Percentiles rank a stretch among this genome's conserved stretches.
Conservation (phyloP, 2,329 filamentous ascomycete species). For the Hypoxylon sp. region DNA sequence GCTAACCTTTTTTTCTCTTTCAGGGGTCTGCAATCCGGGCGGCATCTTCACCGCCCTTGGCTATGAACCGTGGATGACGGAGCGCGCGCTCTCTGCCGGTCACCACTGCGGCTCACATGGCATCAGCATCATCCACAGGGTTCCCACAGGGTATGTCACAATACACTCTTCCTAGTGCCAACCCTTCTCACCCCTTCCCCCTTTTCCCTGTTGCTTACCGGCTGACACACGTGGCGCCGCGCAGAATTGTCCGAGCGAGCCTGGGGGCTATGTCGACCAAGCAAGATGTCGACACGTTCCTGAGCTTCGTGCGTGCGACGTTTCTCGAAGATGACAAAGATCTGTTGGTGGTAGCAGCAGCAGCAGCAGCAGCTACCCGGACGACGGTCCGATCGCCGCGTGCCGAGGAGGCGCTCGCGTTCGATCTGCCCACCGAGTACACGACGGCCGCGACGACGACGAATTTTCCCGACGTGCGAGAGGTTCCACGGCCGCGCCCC, state of each 20-base stretch:
- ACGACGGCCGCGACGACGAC: no score
- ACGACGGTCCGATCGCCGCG: constrained; percentile 20
- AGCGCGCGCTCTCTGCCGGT: constrained; percentile 61
- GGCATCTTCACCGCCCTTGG: constrained; percentile 56
- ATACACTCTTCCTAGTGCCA: constrained; percentile 7
- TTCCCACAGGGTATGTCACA: constrained; percentile 59
- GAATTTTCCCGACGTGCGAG: constrained; percentile 39
- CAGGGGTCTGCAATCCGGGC: constrained; percentile 58
- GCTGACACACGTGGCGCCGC: neutral
- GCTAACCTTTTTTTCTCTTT: constrained; percentile 18
- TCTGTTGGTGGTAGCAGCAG: no score
- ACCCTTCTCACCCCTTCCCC: no score
- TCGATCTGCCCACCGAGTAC: constrained; percentile 29
- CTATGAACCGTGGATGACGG: constrained; percentile 63
- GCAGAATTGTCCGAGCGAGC: constrained; percentile 65
- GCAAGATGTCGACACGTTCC: constrained; percentile 59
- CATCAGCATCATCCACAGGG: constrained; percentile 60
- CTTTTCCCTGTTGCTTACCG: neutral
- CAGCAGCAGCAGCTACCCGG: constrained; percentile 24
- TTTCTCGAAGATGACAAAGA: constrained; percentile 45
- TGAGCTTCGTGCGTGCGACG: constrained; percentile 54
- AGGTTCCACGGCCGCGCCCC: constrained; percentile 31
- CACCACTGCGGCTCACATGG: constrained; percentile 65
- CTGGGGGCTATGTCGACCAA: constrained; percentile 68
- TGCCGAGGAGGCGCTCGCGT: constrained; percentile 14